Percentiles rank a stretch among this genome's conserved stretches.
Evolutionary conservation across 148 eudicot species (phyloP).

Genomic region (Diospyros kaki): DNA sequence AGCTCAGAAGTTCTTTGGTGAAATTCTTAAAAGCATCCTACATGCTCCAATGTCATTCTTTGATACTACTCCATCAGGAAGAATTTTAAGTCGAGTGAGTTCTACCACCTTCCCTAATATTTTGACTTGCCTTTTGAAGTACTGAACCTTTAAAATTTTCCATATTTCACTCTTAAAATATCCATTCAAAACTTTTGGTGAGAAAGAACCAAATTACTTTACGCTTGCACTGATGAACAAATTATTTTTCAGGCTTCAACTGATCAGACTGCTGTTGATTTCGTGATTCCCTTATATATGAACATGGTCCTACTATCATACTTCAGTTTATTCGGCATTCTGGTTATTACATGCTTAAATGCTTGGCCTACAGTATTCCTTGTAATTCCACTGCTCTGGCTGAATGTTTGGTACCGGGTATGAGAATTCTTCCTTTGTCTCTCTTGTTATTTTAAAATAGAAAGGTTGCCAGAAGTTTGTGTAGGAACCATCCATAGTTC

Average conservation of each 20-base stretch:
- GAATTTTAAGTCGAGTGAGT: slow-evolving; percentile 54
- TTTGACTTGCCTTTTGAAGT: background rate
- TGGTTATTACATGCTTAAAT: slow-evolving; percentile 42
- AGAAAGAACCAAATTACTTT: background rate
- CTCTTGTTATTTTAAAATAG: background rate
- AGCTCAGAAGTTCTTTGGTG: slow-evolving; percentile 49
- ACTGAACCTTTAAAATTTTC: background rate
- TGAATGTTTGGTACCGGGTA: slow-evolving; percentile 48
- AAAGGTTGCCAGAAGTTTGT: background rate
- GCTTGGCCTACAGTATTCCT: slow-evolving; percentile 56
- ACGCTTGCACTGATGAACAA: slow-evolving; percentile 11
- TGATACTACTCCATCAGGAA: slow-evolving; percentile 72
- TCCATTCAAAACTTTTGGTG: background rate
- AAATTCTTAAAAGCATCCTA: slow-evolving; percentile 40
- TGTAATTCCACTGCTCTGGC: slow-evolving; percentile 37
- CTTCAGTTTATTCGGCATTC: slow-evolving; percentile 34
- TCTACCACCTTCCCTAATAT: background rate
- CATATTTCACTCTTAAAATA: background rate
- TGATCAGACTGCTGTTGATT: slow-evolving; percentile 51
- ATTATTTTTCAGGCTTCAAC: slow-evolving; percentile 45
- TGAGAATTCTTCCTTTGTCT: background rate
- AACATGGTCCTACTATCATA: slow-evolving; percentile 31
- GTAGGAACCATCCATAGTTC: background rate
- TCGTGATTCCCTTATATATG: slow-evolving; percentile 40
- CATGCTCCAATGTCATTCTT: slow-evolving; percentile 77